Conservation (phyloP, 345 rosid genomes). For the Combretum micranthum region DNA sequence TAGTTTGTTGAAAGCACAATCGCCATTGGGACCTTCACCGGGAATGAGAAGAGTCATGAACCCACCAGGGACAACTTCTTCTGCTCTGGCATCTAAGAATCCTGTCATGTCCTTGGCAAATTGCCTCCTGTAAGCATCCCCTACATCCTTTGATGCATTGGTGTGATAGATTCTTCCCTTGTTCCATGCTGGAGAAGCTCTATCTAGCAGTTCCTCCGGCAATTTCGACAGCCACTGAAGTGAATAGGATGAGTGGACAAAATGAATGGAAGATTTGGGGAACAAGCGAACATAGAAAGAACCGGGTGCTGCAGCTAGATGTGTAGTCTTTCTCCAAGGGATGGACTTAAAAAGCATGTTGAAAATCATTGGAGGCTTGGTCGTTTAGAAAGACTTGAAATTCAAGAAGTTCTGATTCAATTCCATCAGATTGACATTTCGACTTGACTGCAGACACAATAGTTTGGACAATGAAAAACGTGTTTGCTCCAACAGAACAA, state of each 20-base stretch:
- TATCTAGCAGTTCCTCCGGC: conserved; percentile 24
- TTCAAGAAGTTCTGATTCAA: conserved; percentile 6
- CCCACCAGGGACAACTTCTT: conserved; percentile 29
- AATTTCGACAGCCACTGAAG: conserved; percentile 37
- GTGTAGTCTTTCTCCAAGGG: conserved; percentile 4
- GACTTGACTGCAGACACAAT: conserved; percentile 29
- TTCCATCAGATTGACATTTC: conserved; percentile 14
- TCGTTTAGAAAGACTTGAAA: too few species aligned
- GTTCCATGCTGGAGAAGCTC: conserved; percentile 28
- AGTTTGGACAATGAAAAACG: too few species aligned
- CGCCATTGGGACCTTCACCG: conserved; percentile 16
- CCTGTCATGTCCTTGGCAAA: conserved; percentile 23
- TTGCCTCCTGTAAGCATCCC: conserved; percentile 25
- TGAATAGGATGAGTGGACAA: too few species aligned
- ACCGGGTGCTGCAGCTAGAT: conserved; percentile 15
- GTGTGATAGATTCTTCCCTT: conserved; percentile 31
- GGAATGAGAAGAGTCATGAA: conserved; percentile 25
- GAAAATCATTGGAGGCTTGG: conserved; percentile 32
- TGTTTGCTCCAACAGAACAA: too few species aligned
- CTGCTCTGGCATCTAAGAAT: conserved; percentile 29
- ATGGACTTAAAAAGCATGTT: conserved; percentile 33
- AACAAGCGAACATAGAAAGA: conserved; percentile 36
- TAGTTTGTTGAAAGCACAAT: conserved; percentile 5
- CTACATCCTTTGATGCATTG: conserved; percentile 21
- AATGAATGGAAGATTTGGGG: too few species aligned